phyloP scores from a whole-genome alignment of 2,329 filamentous ascomycete genomes.

The Eurotiales sp. region DNA sequence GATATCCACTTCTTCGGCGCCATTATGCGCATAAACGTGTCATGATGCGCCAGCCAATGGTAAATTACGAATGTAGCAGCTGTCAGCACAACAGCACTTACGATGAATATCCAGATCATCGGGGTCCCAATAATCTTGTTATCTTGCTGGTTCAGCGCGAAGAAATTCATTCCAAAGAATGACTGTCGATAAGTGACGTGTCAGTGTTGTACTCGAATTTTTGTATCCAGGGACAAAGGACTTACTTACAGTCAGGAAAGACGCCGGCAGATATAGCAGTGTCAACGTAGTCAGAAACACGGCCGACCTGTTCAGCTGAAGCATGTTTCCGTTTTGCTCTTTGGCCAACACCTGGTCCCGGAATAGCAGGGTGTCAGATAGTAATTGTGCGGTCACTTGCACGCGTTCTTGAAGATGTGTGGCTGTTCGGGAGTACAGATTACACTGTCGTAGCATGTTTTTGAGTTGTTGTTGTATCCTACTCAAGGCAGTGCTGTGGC shows the following conservation, averaged over 20 bases:
- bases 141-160: slow-evolving; percentile 29
- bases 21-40: slow-evolving; percentile 24
- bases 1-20: slow-evolving; percentile 11
- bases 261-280: slow-evolving; percentile 12
- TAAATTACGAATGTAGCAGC: slow-evolving; percentile 26
- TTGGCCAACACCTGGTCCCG: slow-evolving; percentile 19
- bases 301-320: slow-evolving; percentile 25
- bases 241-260: slow-evolving; percentile 12
- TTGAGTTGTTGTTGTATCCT: slow-evolving; percentile 16
- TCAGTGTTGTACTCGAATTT: not conserved
- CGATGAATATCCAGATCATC: slow-evolving; percentile 40
- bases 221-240: not conserved
- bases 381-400: slow-evolving; percentile 18
- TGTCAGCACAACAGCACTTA: slow-evolving; percentile 29
- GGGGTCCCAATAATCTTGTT: slow-evolving; percentile 28
- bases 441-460: slow-evolving; percentile 17
- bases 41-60: slow-evolving; percentile 16
- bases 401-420: slow-evolving; percentile 19
- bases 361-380: slow-evolving; percentile 23
- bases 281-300: slow-evolving; percentile 13
- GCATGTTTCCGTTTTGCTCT: slow-evolving; percentile 22
- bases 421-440: slow-evolving; percentile 19
- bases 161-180: slow-evolving; percentile 43
- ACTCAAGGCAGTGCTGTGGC: not conserved
- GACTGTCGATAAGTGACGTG: slow-evolving; percentile 22